Evolutionary conservation across 805 yeast genomes (phyloP).

Genomic region (Scheffersomyces ergatensis): DNA sequence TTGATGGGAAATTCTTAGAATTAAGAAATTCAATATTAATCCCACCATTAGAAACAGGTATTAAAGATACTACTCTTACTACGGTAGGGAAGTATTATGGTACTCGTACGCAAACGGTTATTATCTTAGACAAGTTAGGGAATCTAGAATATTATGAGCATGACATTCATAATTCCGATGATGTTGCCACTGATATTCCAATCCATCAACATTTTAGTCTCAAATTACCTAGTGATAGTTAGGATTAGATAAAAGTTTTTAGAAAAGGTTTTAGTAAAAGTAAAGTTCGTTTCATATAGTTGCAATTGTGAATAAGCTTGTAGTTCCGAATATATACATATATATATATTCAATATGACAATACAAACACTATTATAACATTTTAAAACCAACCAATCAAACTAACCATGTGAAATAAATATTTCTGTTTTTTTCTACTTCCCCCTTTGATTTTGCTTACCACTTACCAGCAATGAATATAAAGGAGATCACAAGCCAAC

Average conservation of each 20-base stretch:
- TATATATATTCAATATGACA: no score
- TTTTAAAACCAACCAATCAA: no score
- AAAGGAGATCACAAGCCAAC: not conserved
- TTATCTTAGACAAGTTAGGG: slow-evolving; percentile 54
- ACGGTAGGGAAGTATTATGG: slow-evolving; percentile 65
- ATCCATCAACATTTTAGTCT: not conserved
- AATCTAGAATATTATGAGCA: slow-evolving; percentile 60
- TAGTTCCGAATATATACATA: no score
- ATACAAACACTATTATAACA: no score
- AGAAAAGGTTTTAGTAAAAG: no score
- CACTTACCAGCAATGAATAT: no score
- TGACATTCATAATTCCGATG: slow-evolving; percentile 52
- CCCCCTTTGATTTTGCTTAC: no score
- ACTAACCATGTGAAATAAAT: no score
- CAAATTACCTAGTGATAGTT: not conserved
- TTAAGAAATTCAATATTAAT: slow-evolving; percentile 64
- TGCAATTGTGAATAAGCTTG: no score
- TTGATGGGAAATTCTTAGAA: slow-evolving; percentile 28
- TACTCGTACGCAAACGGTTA: slow-evolving; percentile 82
- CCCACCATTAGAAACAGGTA: slow-evolving; percentile 53
- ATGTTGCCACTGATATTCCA: slow-evolving; percentile 2
- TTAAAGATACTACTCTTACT: slow-evolving; percentile 5
- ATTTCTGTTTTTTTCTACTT: no score
- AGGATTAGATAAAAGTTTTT: no score
- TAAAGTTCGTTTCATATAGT: no score